Conservation (phyloP, 2,329 filamentous ascomycete species). For the Ilyonectria mors-panacis region DNA sequence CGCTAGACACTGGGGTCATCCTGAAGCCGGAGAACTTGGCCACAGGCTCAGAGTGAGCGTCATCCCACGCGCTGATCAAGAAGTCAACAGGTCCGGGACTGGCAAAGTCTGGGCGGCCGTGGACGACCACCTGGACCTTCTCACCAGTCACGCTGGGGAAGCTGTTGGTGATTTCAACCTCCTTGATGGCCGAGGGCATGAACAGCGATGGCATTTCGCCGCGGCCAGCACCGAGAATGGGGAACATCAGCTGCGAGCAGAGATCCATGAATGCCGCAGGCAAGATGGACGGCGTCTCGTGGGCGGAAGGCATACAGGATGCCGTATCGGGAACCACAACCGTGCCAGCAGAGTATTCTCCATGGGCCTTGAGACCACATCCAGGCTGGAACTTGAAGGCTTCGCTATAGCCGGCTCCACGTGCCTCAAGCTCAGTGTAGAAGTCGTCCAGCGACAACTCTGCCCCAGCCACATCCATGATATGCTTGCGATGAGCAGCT, state of each 20-base stretch:
- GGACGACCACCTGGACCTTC: constrained; percentile 46
- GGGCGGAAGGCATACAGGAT: constrained; percentile 60
- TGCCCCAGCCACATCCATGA: constrained; percentile 6
- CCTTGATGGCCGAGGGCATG: constrained; percentile 54
- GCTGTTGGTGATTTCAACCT: constrained; percentile 47
- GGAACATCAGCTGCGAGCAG: constrained; percentile 58
- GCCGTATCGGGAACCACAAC: constrained; percentile 61
- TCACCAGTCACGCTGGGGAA: constrained; percentile 49
- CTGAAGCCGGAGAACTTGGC: constrained; percentile 55
- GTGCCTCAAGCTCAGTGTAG: constrained; percentile 45
- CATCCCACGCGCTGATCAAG: constrained; percentile 52
- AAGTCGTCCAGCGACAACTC: constrained; percentile 38
- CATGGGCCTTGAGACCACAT: constrained; percentile 30
- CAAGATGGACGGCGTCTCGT: constrained; percentile 60
- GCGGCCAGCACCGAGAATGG: constrained; percentile 54
- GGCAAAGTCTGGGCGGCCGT: constrained; percentile 42
- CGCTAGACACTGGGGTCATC: constrained; percentile 60
- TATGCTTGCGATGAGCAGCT: constrained; percentile 27
- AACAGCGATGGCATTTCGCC: constrained; percentile 52
- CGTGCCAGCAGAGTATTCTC: constrained; percentile 40
- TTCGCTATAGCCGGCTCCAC: constrained; percentile 47
- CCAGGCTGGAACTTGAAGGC: constrained; percentile 39
- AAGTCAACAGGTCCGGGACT: constrained; percentile 52
- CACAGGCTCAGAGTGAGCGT: constrained; percentile 47
- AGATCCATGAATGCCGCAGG: constrained; percentile 64